phyloP scores from a whole-genome alignment of 2,329 filamentous ascomycete genomes.

The Sclerotinia borealis region DNA sequence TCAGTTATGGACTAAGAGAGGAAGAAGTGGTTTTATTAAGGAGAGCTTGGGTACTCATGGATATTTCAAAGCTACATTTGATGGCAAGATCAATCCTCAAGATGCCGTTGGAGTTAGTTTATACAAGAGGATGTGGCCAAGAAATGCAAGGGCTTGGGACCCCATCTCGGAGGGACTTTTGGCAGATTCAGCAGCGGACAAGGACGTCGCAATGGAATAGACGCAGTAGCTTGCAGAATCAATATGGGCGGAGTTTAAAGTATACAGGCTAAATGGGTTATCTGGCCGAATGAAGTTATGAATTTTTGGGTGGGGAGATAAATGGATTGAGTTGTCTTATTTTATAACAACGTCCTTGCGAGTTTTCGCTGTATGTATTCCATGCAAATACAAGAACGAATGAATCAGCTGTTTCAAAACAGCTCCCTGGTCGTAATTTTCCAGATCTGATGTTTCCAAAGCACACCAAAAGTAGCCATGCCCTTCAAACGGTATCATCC shows the following conservation, averaged over 20 bases:
- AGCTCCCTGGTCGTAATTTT: not conserved
- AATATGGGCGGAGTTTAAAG: conserved; percentile 2
- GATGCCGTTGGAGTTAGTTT: conserved; percentile 87
- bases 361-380: not conserved
- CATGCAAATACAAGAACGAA: not conserved
- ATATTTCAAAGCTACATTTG: conserved; percentile 99
- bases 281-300: conserved; percentile 8
- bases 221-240: not conserved
- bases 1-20: conserved; percentile 87
- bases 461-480: not conserved
- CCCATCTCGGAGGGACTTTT: not conserved
- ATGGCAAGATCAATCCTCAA: conserved; percentile 90
- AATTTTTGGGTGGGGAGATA: not conserved
- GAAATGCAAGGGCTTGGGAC: conserved; percentile 46
- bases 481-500: not conserved
- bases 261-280: conserved; percentile 1
- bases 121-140: conserved; percentile 81
- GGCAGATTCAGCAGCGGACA: not conserved
- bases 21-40: conserved; percentile 85
- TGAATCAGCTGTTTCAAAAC: not conserved
- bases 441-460: not conserved
- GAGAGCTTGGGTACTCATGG: conserved; percentile 92
- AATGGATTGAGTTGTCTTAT: not conserved
- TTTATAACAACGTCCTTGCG: not conserved
- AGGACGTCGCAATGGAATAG: conserved; percentile 8